Percentiles rank a stretch among this genome's conserved stretches.
phyloP scores from a whole-genome alignment of 352 stramenopile genomes.

The Phytophthora macrochlamydospora region DNA sequence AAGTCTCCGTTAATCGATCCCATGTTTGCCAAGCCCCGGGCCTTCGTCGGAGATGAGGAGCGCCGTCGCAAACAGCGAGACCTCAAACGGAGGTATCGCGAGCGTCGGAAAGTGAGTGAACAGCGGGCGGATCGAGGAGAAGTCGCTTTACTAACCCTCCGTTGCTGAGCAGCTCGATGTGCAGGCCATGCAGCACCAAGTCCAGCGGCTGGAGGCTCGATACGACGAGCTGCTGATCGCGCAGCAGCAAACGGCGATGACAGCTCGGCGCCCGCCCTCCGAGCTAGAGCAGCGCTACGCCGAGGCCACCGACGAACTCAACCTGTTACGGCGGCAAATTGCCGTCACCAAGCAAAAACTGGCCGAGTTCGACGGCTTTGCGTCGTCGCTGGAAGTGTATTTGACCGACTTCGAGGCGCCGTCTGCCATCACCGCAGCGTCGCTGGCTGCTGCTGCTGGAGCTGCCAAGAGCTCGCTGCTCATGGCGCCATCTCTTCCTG shows the following conservation, averaged over 20 bases:
- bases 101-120: constrained; percentile 38
- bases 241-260: constrained; percentile 26
- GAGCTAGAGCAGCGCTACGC: constrained; percentile 37
- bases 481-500: constrained; percentile 17
- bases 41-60: constrained; percentile 37
- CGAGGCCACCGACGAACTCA: constrained; percentile 35
- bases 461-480: constrained; percentile 25
- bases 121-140: too few species aligned
- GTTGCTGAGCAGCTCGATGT: constrained; percentile 39
- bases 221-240: constrained; percentile 37
- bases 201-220: constrained; percentile 34
- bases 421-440: constrained; percentile 17
- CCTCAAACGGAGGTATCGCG: constrained; percentile 43
- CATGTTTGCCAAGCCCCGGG: constrained; percentile 30
- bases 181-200: constrained; percentile 47
- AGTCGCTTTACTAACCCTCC: constrained; percentile 4
- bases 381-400: constrained; percentile 46
- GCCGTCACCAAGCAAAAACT: constrained; percentile 41
- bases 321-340: constrained; percentile 38
- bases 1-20: constrained; percentile 4
- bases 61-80: constrained; percentile 43
- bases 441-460: constrained; percentile 4
- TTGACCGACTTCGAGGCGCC: constrained; percentile 32
- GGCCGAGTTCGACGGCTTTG: constrained; percentile 43
- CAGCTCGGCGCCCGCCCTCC: constrained; percentile 16